Evolutionary conservation across 2,329 filamentous ascomycete species (phyloP), one percentile per base, ranked within the genome.

Genomic region (Xylariales sp.): DNA sequence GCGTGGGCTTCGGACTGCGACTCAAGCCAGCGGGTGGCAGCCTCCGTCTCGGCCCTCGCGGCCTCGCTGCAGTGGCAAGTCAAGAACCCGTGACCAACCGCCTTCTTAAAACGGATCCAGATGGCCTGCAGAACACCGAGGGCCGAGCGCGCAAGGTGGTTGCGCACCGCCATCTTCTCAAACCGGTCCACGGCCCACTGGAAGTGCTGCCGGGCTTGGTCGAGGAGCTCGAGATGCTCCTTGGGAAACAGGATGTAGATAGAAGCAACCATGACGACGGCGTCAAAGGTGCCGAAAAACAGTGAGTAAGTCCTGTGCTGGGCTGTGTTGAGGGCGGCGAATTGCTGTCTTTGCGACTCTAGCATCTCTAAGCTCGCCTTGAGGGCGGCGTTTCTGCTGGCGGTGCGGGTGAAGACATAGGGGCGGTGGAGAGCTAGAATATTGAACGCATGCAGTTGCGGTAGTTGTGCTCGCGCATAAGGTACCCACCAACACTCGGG

Each of bases 221-320:
- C 78, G 0, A 85, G 76, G 34, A 85, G 76, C 32, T 86, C 84
- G 2, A 78, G 74, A 63, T 88, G 84, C 71, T 89, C 87, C 28
- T 79, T 80, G 0, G 88, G 87, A 68, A 89, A 89, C 8, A 90
- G 75, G 41, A 90, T 89, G 74, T 86, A 89, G 39, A 90, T 85
- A 18, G 86, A 85, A 0, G 88, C 85, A 61, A 89, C 81, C 63
- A 90, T 81, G 16, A 90, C 86, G 23, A 89, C 84, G 14, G 88
- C 88, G 72, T 90, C 88, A 67, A 90, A 90, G 6, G 86, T 89
- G 60, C 86, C 87, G 60, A 89, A 89, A 75, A 90, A 89, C 3
- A 90, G 80, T 16, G 84, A 81, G 71, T 87, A 87, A 73, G 83
- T 83, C 71, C 83, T 83, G 71, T 85, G 89, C 58, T 87, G 84